Conservation (phyloP, 441 rosid genomes). For the Adansonia madagascariensis region DNA sequence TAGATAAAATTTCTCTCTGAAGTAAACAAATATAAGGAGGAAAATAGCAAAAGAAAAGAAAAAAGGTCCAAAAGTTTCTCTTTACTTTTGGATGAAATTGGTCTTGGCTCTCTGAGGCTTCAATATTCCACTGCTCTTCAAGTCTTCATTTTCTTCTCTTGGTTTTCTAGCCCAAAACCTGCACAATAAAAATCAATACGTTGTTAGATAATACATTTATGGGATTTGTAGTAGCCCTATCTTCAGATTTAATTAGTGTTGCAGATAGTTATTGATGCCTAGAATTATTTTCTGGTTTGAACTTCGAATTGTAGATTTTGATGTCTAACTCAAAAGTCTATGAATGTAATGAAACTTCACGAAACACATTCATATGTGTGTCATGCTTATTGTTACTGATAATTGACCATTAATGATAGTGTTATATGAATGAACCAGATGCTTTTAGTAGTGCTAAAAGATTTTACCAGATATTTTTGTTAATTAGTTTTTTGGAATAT, state of each 20-base stretch:
- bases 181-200: background rate
- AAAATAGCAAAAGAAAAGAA: background rate
- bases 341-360: background rate
- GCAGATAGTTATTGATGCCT: background rate
- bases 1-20: background rate
- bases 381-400: background rate
- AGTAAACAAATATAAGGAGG: background rate
- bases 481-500: background rate
- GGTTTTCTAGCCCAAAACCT: background rate
- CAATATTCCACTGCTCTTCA: background rate
- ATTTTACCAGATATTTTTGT: slow-evolving; percentile 4
- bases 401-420: background rate
- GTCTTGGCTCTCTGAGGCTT: background rate
- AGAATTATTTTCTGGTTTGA: background rate
- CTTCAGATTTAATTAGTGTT: background rate
- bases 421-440: background rate
- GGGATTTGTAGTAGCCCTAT: background rate
- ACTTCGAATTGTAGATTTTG: background rate
- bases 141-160: background rate
- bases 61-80: background rate
- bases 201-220: background rate
- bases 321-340: background rate
- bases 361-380: background rate
- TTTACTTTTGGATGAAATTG: background rate
- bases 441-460: background rate